Base-by-base conservation (phyloP, 2,329 filamentous ascomycete genomes). In the Trichoderma koningii region DNA sequence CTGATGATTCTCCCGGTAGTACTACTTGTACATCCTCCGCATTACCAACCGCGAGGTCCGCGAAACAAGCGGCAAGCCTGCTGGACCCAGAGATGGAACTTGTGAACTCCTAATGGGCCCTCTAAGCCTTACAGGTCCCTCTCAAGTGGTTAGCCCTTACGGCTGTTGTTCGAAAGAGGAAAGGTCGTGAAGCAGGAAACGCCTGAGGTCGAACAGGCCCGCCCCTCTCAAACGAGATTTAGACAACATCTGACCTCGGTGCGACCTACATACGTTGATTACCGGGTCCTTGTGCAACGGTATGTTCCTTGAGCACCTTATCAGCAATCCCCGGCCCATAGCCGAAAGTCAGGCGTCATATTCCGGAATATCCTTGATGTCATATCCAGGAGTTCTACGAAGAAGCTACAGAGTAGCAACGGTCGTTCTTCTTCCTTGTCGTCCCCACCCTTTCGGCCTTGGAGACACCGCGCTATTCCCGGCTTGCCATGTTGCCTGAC, bases 91-190 rank as follows among this genome's bases (percentile, higher is more conserved):
- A 34, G 59, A 52, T n/a, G 41, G 59, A 44, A 53, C 38, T 23
- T 26, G 38, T 23, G 45, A 17, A 21, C 23, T 23, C 41, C 14
- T 34, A 21, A 62, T 34, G 21, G 30, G 48, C n/a, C 48, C 53
- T 48, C 48, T 62, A 62, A 62, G 59, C 59, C 59, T 62, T 62
- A 62, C 50, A 53, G 38, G 48, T 19, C 26, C 21, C 21, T 45
- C 17, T 34, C 47, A 44, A 19, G 19, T 17, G 48, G 48, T 44
- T 53, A 52, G 48, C 38, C 59, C 14, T 44, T 21, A 21, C 30
- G 21, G 57, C 21, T 47, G 34, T 62, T 62, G 28, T 41, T 53
- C 48, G 48, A 62, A 53, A 53, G n/a, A 14, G 59, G 59, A 62
- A 45, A 42, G 47, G 15, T 30, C 3, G 15, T 10, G 19, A 23